Base-by-base conservation (phyloP, 495 filamentous ascomycete species). In the Penicillium canariense region DNA sequence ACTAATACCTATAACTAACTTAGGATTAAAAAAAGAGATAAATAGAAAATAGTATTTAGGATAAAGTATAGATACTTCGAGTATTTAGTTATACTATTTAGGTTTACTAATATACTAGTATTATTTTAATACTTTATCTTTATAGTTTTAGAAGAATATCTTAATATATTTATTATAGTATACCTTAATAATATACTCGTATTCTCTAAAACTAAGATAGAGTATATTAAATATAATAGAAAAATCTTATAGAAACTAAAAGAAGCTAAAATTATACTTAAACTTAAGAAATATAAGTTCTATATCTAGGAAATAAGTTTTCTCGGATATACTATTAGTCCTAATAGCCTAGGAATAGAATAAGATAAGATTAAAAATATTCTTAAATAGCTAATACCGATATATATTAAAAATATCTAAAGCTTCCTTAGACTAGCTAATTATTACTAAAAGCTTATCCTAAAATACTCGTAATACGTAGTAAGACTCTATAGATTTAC, bases 11-110 rank as follows among this genome's bases (percentile, higher is more conserved):
- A 57, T 52, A 27, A 66, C 30, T 22, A 45, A 30, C 36, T 63
- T 2, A 0, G 15, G 31, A 60, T 61, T 25, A 51, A 53, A 10
- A 30, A 48, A 50, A 40, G 28, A 23, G 14, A 63, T 40, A 39
- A 63, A 53, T 62, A 34, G 42, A 56, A 58, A 56, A 65, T 52
- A 28, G 52, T 39, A 36, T 65, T 64, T 31, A 28, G 27, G 27
- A 67, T 17, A 26, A 43, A 63, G 25, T 61, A 47, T 22, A 26
- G 55, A 46, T 25, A 59, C 23, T 63, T 36, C 22, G 17, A 67
- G 38, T 63, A 56, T 25, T 8, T 49, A 45, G 40, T 67, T n/a
- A 60, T 62, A 44, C 27, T 38, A 26, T 62, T 62, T 20, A 30
- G 56, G 6, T 26, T 64, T 28, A 64, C 36, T 40, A 60, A 65